phyloP scores from a whole-genome alignment of 768 basidiomycete species.

The Tulasnella sp. region DNA sequence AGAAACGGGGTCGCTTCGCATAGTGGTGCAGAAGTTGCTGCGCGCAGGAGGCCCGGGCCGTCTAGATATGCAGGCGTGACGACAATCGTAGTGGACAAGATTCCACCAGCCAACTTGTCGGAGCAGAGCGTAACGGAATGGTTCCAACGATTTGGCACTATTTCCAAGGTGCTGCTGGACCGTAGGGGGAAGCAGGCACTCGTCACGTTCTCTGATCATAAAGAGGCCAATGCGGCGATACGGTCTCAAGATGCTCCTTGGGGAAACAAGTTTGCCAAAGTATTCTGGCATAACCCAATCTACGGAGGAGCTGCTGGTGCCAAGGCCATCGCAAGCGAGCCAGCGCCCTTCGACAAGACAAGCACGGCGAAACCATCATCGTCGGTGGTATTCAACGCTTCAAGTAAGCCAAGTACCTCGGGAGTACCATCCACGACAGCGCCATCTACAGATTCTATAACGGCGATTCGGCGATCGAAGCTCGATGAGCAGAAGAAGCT shows the following conservation, averaged over 20 bases:
- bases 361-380: constrained; percentile 33
- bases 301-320: constrained; percentile 79
- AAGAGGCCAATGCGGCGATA: constrained; percentile 84
- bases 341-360: constrained; percentile 63
- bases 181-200: constrained; percentile 68
- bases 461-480: constrained; percentile 60
- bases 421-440: constrained; percentile 30
- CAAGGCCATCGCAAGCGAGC: constrained; percentile 76
- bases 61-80: constrained; percentile 58
- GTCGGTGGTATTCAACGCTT: constrained; percentile 29
- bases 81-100: constrained; percentile 92
- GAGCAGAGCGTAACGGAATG: constrained; percentile 71
- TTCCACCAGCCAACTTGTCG: constrained; percentile 76
- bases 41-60: constrained; percentile 40
- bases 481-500: constrained; percentile 86
- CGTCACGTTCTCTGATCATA: constrained; percentile 79
- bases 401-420: constrained; percentile 31
- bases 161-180: constrained; percentile 90
- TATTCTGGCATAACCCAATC: constrained; percentile 93
- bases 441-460: constrained; percentile 35
- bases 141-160: constrained; percentile 89
- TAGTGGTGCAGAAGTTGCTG: constrained; percentile 49
- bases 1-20: constrained; percentile 49
- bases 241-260: constrained; percentile 94
- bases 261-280: constrained; percentile 88